Base-by-base conservation (phyloP, 1,284 basidiomycete genomes). In the Ganoderma sinense region DNA sequence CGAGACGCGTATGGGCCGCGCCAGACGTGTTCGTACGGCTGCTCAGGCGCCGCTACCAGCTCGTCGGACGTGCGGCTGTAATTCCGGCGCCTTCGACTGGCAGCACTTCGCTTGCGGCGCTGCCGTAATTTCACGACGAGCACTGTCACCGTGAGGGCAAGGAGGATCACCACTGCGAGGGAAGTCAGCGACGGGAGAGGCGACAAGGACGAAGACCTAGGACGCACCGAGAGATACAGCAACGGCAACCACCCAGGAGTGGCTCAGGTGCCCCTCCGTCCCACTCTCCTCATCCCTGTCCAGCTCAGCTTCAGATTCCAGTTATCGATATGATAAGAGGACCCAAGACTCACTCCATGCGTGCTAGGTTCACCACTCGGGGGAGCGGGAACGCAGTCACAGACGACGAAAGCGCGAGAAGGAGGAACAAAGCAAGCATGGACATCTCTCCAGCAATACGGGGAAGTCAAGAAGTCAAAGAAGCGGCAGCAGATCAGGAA, bases 111-210 rank as follows among this genome's bases (percentile, higher is more conserved):
- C 59, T 23, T 62, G 43, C 62, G 69, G 26, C 69, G 61, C 58
- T 74, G 73, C 13, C 73, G 67, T 68, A 67, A 62, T 62, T 74
- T 74, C 48, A 74, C 41, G 59, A 69, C 16, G 31, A 72, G 7
- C 23, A 74, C 65, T 0, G 66, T 59, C 13, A 23, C 66, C 18
- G 66, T 67, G 18, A 74, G 66, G 14, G 51, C 48, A 45, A 62
- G 18, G 18, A 74, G 61, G 18, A 74, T 33, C 29, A 72, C 39
- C 59, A 61, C 59, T 61, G 53, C 8, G 66, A 67, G 66, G 20
- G 26, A 60, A 26, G 36, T 56, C 20, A 36, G 40, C 23, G 36
- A 41, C 10, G 11, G 36, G 18, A 40, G 36, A 23, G 59, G 36
- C n/a, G 20, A 5, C 11, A 23, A 26, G 14, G 55, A n/a, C 23